Evolutionary conservation across 2,329 filamentous ascomycete genomes (phyloP).

Genomic region (Fusarium clavum): DNA sequence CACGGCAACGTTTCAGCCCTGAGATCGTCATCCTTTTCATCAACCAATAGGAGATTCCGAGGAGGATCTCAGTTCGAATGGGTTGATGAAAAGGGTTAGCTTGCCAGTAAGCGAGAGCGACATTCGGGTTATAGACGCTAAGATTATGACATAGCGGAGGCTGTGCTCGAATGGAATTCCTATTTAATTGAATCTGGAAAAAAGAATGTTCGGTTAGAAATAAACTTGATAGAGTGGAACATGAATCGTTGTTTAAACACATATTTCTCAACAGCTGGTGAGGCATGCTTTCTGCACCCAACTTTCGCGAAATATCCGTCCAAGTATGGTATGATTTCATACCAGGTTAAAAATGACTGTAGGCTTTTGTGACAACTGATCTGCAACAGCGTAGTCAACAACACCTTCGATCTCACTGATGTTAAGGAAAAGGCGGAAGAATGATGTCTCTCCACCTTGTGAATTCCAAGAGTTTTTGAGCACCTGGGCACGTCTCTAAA

Average conservation of each 20-base stretch:
- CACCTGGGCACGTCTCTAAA: too few relatives aligned
- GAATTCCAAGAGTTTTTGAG: too few relatives aligned
- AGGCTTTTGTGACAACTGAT: too few relatives aligned
- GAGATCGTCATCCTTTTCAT: not conserved
- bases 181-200: not conserved
- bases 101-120: slow-evolving; percentile 14
- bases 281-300: not conserved
- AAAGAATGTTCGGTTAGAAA: not conserved
- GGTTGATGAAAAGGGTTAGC: slow-evolving; percentile 1
- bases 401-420: too few relatives aligned
- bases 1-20: slow-evolving; percentile 23
- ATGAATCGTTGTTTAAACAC: not conserved
- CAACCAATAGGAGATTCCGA: slow-evolving; percentile 12
- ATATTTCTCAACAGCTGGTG: not conserved
- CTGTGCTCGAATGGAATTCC: not conserved
- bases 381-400: too few relatives aligned
- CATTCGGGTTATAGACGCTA: not conserved
- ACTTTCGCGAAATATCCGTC: not conserved
- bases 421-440: too few relatives aligned
- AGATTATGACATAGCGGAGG: not conserved
- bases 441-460: too few relatives aligned
- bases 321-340: not conserved
- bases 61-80: slow-evolving; percentile 6
- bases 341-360: too few relatives aligned
- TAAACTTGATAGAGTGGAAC: not conserved